These are phyloP conservation scores for Sugiyamaella floridensis DNA, from an alignment of 805 yeast genomes.

Conservation along the genomic window DNA sequence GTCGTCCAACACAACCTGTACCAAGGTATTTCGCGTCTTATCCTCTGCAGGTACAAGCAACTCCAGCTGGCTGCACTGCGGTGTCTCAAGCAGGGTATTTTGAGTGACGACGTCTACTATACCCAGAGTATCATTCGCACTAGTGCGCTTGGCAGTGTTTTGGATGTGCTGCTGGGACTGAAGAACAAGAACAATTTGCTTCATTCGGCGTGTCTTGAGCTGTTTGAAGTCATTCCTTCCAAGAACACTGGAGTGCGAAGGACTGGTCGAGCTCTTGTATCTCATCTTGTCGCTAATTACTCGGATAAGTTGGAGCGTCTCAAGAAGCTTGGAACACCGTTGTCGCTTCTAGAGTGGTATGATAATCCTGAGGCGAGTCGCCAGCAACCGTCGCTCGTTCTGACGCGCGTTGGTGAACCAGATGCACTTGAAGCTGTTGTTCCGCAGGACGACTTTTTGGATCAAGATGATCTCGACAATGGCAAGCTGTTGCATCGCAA, in stretches of 20 bases:
- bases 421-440: conserved; percentile 1
- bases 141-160: conserved; percentile 44
- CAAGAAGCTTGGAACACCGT: conserved; percentile 24
- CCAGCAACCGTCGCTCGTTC: not conserved
- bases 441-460: not conserved
- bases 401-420: conserved; percentile 7
- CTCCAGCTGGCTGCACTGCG: conserved; percentile 62
- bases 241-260: not conserved
- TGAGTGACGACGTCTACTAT: conserved; percentile 57
- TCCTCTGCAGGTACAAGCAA: conserved; percentile 42
- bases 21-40: conserved; percentile 46
- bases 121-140: conserved; percentile 50
- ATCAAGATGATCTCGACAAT: not conserved
- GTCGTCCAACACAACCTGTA: conserved; percentile 54
- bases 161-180: conserved; percentile 44
- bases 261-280: conserved; percentile 20
- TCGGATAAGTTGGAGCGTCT: conserved; percentile 29
- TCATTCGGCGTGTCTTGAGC: conserved; percentile 68
- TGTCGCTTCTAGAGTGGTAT: conserved; percentile 9
- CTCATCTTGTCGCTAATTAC: conserved; percentile 29
- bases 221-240: conserved; percentile 26
- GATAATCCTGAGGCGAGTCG: conserved; percentile 1
- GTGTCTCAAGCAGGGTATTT: conserved; percentile 55
- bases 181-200: conserved; percentile 52
- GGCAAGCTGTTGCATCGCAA: not conserved